phyloP scores from a whole-genome alignment of 768 basidiomycete genomes.

The Termitomyces sp. region DNA sequence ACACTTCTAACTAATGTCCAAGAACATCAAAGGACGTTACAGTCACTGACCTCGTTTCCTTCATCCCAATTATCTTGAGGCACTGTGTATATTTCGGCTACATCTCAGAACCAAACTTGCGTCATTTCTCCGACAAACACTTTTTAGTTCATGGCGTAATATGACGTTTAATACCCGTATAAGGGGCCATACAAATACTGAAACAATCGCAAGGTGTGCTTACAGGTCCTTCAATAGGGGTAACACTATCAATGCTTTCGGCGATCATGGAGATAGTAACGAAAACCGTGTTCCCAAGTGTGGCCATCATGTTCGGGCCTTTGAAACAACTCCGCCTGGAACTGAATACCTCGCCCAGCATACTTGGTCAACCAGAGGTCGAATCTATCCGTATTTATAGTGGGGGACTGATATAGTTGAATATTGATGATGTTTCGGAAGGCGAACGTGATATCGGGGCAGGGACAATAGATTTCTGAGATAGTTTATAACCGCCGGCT shows the following conservation, averaged over 20 bases:
- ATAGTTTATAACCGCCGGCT: not conserved
- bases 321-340: not conserved
- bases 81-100: no score
- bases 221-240: not conserved
- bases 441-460: not conserved
- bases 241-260: not conserved
- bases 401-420: not conserved
- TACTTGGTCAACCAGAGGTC: not conserved
- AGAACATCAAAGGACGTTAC: no score
- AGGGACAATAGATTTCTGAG: not conserved
- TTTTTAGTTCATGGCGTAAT: no score
- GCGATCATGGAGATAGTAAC: not conserved
- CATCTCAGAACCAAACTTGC: no score
- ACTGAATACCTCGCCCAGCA: not conserved
- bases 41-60: no score
- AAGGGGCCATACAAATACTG: no score
- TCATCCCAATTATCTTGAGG: no score
- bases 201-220: not conserved
- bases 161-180: no score
- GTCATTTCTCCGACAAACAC: no score
- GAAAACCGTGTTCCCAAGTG: not conserved
- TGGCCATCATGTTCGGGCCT: not conserved
- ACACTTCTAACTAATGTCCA: no score
- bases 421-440: not conserved
- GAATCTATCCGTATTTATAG: not conserved